These are phyloP conservation scores for Phytopythium ostracodes DNA, from an alignment of 352 stramenopile species.

Conservation along the genomic window DNA sequence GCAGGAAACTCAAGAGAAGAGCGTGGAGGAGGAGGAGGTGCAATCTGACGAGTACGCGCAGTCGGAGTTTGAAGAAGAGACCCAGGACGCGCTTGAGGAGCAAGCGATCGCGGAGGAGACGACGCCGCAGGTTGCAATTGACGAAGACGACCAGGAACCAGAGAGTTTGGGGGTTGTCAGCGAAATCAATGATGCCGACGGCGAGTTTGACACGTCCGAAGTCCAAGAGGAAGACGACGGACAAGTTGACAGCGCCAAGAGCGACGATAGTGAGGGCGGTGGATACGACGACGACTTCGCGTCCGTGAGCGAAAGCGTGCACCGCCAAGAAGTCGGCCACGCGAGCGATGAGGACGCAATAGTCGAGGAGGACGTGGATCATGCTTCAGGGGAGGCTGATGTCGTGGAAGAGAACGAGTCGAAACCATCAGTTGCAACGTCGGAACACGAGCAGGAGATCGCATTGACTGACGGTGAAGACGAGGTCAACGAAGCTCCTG, in stretches of 20 bases:
- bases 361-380: background rate
- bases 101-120: background rate
- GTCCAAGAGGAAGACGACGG: conserved; percentile 3
- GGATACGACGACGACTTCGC: conserved; percentile 46
- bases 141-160: background rate
- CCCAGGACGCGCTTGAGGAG: background rate
- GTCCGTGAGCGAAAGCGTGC: conserved; percentile 17
- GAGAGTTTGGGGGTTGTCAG: too few relatives aligned
- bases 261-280: conserved; percentile 6
- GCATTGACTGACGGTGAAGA: background rate
- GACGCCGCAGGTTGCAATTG: background rate
- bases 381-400: conserved; percentile 1
- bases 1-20: background rate
- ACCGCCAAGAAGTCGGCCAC: background rate
- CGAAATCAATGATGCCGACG: background rate
- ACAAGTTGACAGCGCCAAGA: background rate
- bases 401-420: conserved; percentile 6
- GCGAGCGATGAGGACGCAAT: background rate
- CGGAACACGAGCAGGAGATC: background rate
- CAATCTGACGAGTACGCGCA: conserved; percentile 1
- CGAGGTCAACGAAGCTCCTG: background rate
- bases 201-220: background rate
- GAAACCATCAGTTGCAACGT: background rate
- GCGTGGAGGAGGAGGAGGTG: background rate
- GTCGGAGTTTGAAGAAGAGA: conserved; percentile 7